phyloP scores from a whole-genome alignment of 768 basidiomycete genomes.

The Lentinula raphanica region DNA sequence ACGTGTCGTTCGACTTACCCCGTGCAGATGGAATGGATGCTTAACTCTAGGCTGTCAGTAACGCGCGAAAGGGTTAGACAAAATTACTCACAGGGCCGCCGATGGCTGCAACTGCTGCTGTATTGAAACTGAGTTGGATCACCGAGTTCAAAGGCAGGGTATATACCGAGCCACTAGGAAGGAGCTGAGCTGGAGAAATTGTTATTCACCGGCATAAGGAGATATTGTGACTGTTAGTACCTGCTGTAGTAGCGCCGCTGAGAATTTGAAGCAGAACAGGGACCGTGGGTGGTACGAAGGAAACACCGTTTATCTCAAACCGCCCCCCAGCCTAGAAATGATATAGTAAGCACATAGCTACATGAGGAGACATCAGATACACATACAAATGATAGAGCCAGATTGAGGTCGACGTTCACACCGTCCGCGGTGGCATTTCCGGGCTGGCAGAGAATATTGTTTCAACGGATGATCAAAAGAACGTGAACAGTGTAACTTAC shows the following conservation, averaged over 20 bases:
- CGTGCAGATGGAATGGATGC: constrained; percentile 34
- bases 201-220: neutral
- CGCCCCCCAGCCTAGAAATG: constrained; percentile 6
- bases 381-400: constrained; percentile 14
- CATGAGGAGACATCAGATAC: neutral
- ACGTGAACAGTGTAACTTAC: neutral
- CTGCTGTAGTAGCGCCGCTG: constrained; percentile 31
- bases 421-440: constrained; percentile 19
- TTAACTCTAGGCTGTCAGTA: neutral
- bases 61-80: neutral
- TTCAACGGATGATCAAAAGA: neutral
- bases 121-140: constrained; percentile 29
- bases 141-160: constrained; percentile 33
- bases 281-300: constrained; percentile 26
- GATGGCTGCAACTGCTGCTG: constrained; percentile 20
- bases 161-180: constrained; percentile 30
- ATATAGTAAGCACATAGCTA: neutral
- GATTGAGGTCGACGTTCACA: constrained; percentile 22
- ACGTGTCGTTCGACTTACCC: constrained; percentile 9
- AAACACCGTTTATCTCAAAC: constrained; percentile 28
- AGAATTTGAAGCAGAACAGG: constrained; percentile 42
- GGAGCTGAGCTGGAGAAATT: constrained; percentile 13
- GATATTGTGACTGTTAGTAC: neutral
- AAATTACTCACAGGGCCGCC: constrained; percentile 15
- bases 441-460: constrained; percentile 14